phyloP scores from a whole-genome alignment of 164 flowering plant species.

The Warburgia ugandensis region DNA sequence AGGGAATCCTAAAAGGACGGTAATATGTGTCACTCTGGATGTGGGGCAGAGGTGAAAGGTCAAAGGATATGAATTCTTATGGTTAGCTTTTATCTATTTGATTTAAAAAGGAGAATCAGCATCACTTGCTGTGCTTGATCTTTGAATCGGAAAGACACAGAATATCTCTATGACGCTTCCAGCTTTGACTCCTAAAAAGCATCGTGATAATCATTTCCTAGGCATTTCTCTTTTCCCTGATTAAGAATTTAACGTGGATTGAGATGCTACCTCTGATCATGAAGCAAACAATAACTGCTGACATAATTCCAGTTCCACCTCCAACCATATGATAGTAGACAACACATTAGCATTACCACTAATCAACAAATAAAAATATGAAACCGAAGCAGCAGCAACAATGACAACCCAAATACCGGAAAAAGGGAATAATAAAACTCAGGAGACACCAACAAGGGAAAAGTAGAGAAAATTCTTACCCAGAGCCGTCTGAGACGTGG shows the following conservation, averaged over 20 bases:
- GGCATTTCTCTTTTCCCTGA: background rate
- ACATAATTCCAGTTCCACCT: no score
- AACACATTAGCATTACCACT: no score
- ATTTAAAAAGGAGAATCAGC: background rate
- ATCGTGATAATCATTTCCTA: no score
- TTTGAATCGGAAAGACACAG: background rate
- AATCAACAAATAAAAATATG: no score
- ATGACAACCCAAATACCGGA: background rate
- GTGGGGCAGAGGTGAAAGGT: background rate
- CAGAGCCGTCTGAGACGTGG: conserved; percentile 26
- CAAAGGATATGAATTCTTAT: conserved; percentile 3
- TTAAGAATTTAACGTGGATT: background rate
- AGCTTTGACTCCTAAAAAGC: background rate
- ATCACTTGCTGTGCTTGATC: background rate
- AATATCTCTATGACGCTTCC: background rate
- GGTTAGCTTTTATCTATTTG: conserved; percentile 4
- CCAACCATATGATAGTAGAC: no score
- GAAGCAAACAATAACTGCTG: no score
- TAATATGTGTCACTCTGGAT: background rate
- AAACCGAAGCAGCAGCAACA: background rate
- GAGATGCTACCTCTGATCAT: no score
- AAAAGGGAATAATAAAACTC: no score
- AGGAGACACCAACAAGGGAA: background rate
- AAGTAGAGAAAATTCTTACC: conserved; percentile 24
- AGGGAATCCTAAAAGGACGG: conserved; percentile 5